Evolutionary conservation across 2,329 filamentous ascomycete genomes (phyloP).

Genomic region (Elsinoe ampelina): DNA sequence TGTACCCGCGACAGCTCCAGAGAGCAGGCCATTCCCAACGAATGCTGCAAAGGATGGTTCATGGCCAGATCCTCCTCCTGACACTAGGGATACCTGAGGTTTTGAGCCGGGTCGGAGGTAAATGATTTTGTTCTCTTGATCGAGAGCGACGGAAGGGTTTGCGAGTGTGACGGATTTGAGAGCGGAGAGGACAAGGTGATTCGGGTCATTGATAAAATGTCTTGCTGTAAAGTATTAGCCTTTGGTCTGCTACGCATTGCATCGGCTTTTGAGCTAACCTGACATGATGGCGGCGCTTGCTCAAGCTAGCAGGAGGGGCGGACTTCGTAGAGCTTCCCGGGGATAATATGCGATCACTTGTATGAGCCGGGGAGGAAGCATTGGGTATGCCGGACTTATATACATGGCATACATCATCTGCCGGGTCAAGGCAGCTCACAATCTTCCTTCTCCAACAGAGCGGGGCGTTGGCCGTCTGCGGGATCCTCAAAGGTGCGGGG

Average conservation of each 20-base stretch:
- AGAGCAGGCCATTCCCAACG: constrained; percentile 71
- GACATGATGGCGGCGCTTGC: background rate
- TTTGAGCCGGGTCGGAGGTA: constrained; percentile 56
- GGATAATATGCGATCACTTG: background rate
- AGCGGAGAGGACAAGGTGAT: constrained; percentile 66
- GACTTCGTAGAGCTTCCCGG: too few relatives aligned
- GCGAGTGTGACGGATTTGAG: constrained; percentile 69
- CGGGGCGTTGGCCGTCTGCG: background rate
- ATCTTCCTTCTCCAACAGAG: constrained; percentile 2
- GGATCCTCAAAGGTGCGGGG: background rate
- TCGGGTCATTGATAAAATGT: constrained; percentile 83
- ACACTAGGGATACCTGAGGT: constrained; percentile 67
- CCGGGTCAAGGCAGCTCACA: background rate
- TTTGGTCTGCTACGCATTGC: background rate
- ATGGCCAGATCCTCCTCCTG: constrained; percentile 82
- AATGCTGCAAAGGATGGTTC: constrained; percentile 82
- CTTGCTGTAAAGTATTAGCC: constrained; percentile 39
- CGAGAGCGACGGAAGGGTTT: constrained; percentile 75
- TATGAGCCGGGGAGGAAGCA: background rate
- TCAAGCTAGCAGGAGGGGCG: background rate
- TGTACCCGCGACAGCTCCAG: constrained; percentile 74
- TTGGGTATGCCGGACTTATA: background rate
- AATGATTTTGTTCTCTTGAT: constrained; percentile 71
- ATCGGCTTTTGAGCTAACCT: constrained; percentile 6
- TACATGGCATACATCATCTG: background rate